Conservation (phyloP, 805 yeast genomes). For the Kluyveromyces siamensis region DNA sequence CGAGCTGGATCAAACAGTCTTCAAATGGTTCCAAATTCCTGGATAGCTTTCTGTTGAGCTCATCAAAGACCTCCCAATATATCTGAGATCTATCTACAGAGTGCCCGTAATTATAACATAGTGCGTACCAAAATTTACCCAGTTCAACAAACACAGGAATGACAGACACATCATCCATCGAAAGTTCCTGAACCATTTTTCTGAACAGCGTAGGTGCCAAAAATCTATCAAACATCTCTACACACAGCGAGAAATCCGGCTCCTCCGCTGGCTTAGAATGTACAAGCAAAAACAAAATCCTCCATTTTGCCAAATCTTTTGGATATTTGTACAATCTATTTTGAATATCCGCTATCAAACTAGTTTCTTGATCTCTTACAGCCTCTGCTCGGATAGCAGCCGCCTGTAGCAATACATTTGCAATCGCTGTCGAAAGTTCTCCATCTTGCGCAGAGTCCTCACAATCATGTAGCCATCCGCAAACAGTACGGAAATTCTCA, state of each 20-base stretch:
- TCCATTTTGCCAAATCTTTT: slow-evolving; percentile 6
- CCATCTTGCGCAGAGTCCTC: background rate
- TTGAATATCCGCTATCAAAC: slow-evolving; percentile 4
- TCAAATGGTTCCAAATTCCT: slow-evolving; percentile 1
- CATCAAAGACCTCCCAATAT: slow-evolving; percentile 4
- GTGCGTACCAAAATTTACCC: slow-evolving; percentile 10
- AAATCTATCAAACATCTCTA: slow-evolving; percentile 1
- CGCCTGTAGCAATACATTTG: slow-evolving; percentile 6
- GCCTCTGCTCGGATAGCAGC: slow-evolving; percentile 1
- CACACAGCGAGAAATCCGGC: background rate
- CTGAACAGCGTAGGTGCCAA: slow-evolving; percentile 3
- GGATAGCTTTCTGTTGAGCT: slow-evolving; percentile 4
- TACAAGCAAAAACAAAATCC: slow-evolving; percentile 7
- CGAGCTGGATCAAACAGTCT: slow-evolving; percentile 6
- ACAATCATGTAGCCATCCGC: slow-evolving; percentile 2
- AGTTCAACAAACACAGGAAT: slow-evolving; percentile 5
- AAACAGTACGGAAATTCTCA: slow-evolving; percentile 1
- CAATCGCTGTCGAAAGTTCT: slow-evolving; percentile 4
- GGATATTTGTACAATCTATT: background rate
- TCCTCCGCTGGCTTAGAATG: slow-evolving; percentile 1
- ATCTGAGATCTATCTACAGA: background rate
- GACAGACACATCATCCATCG: background rate
- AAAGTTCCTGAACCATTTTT: slow-evolving; percentile 1
- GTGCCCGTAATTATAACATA: slow-evolving; percentile 8
- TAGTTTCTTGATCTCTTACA: background rate